phyloP scores from a whole-genome alignment of 2,329 filamentous ascomycete genomes.

The Ascochyta clinopodiicola region DNA sequence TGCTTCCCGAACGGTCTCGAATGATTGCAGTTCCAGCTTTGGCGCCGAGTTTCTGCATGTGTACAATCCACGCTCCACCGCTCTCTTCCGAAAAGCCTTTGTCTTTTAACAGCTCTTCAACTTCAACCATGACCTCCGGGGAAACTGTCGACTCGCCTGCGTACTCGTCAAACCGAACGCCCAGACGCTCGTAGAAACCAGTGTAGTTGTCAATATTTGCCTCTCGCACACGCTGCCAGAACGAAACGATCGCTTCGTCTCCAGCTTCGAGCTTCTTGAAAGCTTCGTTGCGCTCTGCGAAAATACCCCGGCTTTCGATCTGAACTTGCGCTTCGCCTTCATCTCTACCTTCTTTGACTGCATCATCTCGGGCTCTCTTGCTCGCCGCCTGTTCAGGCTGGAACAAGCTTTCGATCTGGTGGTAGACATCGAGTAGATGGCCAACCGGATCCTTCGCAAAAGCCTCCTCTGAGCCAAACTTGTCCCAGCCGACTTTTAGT shows the following conservation, averaged over 20 bases:
- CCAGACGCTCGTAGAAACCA: conserved; percentile 72
- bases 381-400: conserved; percentile 63
- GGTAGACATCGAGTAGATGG: conserved; percentile 74
- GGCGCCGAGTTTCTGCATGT: conserved; percentile 75
- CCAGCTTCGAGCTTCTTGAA: conserved; percentile 76
- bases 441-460: conserved; percentile 70
- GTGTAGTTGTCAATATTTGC: conserved; percentile 72
- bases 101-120: conserved; percentile 67
- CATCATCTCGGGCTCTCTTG: conserved; percentile 59
- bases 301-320: conserved; percentile 41
- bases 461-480: conserved; percentile 69
- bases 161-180: conserved; percentile 74
- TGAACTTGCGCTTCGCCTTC: conserved; percentile 35
- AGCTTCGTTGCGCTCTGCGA: conserved; percentile 54
- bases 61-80: conserved; percentile 74
- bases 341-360: conserved; percentile 61
- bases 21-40: conserved; percentile 74
- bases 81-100: conserved; percentile 72
- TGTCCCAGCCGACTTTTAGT: conserved; percentile 69
- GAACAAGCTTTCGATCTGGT: conserved; percentile 67
- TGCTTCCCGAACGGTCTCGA: conserved; percentile 76
- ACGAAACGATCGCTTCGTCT: conserved; percentile 64
- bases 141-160: conserved; percentile 77
- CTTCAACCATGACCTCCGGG: conserved; percentile 69
- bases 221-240: conserved; percentile 72